Percentiles rank a stretch among this genome's conserved stretches.
These are phyloP conservation scores for Agrocybe chaxingu DNA, from an alignment of 768 basidiomycete genomes.

Conservation along the genomic window DNA sequence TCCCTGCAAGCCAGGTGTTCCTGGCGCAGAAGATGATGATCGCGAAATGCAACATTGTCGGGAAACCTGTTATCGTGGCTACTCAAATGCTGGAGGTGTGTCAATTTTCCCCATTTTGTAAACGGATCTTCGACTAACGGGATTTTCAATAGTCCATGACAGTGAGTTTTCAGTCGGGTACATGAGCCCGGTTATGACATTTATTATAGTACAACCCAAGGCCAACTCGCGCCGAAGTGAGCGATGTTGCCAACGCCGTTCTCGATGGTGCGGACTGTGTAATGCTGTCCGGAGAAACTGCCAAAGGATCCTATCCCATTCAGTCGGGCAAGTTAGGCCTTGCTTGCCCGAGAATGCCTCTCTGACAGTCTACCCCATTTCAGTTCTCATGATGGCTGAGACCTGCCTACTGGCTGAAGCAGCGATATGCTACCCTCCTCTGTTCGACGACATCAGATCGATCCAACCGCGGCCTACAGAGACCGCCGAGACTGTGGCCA, in stretches of 20 bases:
- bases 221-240: constrained; percentile 97
- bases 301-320: constrained; percentile 95
- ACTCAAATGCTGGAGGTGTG: constrained; percentile 98
- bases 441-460: constrained; percentile 84
- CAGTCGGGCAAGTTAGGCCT: constrained; percentile 68
- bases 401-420: constrained; percentile 96
- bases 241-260: constrained; percentile 98
- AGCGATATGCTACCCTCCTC: constrained; percentile 90
- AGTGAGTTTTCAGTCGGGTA: constrained; percentile 38
- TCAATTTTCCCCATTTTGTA: constrained; percentile 1
- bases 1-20: constrained; percentile 99
- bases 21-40: constrained; percentile 99
- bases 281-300: constrained; percentile 99
- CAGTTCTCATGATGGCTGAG: constrained; percentile 99
- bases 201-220: constrained; percentile 84
- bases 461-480: constrained; percentile 85
- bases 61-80: constrained; percentile 98
- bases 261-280: constrained; percentile 99
- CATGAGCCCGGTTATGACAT: constrained; percentile 8
- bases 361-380: not conserved
- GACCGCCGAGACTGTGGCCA: constrained; percentile 93
- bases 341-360: constrained; percentile 3
- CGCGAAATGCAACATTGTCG: constrained; percentile 95
- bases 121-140: constrained; percentile 9
- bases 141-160: constrained; percentile 76